Evolutionary conservation across 257 asterid genomes (phyloP).

Genomic region (Ligustrum vulgare): DNA sequence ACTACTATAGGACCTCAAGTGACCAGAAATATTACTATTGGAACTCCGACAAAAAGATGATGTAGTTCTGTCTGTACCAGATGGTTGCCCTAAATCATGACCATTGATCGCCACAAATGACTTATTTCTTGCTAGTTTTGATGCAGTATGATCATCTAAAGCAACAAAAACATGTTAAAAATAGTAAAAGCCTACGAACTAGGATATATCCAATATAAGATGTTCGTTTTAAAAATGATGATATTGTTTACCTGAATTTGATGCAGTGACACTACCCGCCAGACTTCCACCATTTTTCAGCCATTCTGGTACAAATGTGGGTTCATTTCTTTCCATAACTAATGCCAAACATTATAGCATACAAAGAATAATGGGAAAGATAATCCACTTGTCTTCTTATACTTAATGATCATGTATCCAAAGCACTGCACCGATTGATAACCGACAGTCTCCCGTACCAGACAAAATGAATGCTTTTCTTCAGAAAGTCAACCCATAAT

Average conservation of each 20-base stretch:
- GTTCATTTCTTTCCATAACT: slow-evolving; percentile 51
- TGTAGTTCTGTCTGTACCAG: slow-evolving; percentile 55
- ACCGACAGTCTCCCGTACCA: not conserved
- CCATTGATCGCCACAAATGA: slow-evolving; percentile 49
- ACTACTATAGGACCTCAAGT: slow-evolving; percentile 56
- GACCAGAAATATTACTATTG: slow-evolving; percentile 56
- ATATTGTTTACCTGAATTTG: slow-evolving; percentile 36
- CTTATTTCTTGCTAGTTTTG: slow-evolving; percentile 60
- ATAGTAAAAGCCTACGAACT: not conserved
- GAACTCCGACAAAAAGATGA: slow-evolving; percentile 64
- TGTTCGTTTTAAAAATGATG: not conserved
- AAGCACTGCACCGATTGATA: slow-evolving; percentile 7
- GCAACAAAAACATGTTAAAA: slow-evolving; percentile 14
- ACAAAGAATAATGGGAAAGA: slow-evolving; percentile 27
- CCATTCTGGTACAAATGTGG: slow-evolving; percentile 52
- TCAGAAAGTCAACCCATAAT: not conserved
- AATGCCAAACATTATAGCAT: slow-evolving; percentile 44
- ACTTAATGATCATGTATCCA: slow-evolving; percentile 18
- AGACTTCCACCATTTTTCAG: slow-evolving; percentile 37
- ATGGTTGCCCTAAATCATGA: slow-evolving; percentile 56
- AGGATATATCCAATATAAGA: not conserved
- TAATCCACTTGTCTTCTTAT: slow-evolving; percentile 32
- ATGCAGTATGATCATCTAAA: slow-evolving; percentile 61
- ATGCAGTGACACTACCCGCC: slow-evolving; percentile 22
- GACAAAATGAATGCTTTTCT: slow-evolving; percentile 2